phyloP scores from a whole-genome alignment of 192 early-diverging fungal species.

The Backusella mclennaniae region DNA sequence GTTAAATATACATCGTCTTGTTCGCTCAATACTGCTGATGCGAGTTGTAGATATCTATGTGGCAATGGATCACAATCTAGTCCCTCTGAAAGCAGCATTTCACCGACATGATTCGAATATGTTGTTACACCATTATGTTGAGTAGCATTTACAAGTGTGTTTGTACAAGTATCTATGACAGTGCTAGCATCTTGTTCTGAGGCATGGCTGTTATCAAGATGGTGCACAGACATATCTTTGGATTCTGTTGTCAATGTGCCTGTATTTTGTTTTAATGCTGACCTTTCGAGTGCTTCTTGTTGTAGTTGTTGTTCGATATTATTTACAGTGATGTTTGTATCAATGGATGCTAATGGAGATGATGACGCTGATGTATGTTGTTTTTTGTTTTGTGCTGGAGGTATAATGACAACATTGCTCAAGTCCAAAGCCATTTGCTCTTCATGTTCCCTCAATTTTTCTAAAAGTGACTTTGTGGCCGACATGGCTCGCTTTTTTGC shows the following conservation, averaged over 20 bases:
- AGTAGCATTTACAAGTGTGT: background rate
- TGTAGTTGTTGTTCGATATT: background rate
- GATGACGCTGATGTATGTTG: background rate
- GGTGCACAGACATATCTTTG: background rate
- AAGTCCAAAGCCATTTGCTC: background rate
- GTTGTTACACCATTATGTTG: background rate
- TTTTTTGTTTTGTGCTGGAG: background rate
- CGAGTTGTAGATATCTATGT: background rate
- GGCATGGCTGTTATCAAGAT: too few species aligned
- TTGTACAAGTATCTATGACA: background rate
- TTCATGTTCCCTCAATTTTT: background rate
- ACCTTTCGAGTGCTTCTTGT: background rate
- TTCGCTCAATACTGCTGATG: background rate
- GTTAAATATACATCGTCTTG: background rate
- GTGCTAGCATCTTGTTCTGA: background rate
- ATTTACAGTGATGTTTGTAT: background rate
- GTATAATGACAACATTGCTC: background rate
- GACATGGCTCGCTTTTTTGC: background rate
- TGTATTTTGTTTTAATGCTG: background rate
- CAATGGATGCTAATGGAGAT: background rate
- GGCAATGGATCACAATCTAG: background rate
- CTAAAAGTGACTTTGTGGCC: background rate
- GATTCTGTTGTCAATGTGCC: background rate
- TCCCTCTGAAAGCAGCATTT: background rate
- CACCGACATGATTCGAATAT: background rate